phyloP scores from a whole-genome alignment of 495 filamentous ascomycete species.

The Thozetella sp. region DNA sequence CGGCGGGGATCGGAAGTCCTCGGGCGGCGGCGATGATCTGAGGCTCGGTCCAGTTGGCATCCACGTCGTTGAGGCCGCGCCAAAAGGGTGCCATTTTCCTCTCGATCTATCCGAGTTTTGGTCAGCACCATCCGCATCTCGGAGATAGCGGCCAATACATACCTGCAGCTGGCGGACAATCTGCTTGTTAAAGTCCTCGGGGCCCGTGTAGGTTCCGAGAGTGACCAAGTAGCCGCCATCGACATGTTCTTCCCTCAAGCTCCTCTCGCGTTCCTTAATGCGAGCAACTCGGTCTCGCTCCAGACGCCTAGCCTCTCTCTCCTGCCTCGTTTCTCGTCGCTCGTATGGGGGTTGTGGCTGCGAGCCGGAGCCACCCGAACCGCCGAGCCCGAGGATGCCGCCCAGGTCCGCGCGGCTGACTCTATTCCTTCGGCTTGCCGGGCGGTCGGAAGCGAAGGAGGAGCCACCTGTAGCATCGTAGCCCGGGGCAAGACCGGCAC shows the following conservation, averaged over 20 bases:
- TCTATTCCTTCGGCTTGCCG: conserved; percentile 21
- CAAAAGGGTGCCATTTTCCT: conserved; percentile 92
- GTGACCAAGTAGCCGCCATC: conserved; percentile 96
- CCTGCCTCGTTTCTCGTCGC: conserved; percentile 85
- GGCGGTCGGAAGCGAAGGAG: conserved; percentile 19
- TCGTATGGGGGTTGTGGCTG: conserved; percentile 38
- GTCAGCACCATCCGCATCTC: conserved; percentile 6
- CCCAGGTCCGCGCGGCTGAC: conserved; percentile 26
- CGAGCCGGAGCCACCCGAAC: conserved; percentile 19
- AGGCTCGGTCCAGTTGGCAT: conserved; percentile 87
- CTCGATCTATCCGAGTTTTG: conserved; percentile 68
- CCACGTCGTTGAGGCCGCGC: conserved; percentile 88
- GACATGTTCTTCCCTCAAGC: conserved; percentile 89
- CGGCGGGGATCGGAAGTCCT: conserved; percentile 79
- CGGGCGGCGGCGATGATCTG: conserved; percentile 91
- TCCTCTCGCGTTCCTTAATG: conserved; percentile 83
- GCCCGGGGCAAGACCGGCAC: conserved; percentile 5
- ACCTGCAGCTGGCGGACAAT: conserved; percentile 94
- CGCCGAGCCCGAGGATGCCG: conserved; percentile 17
- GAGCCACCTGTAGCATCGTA: conserved; percentile 13
- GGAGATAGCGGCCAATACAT: conserved; percentile 17
- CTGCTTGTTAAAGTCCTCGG: conserved; percentile 90
- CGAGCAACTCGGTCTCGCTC: conserved; percentile 79
- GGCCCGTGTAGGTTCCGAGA: conserved; percentile 86
- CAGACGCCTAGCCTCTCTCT: conserved; percentile 80